These are phyloP conservation scores for Mucor ambiguus DNA, from an alignment of 371 early-diverging fungal species.

Conservation along the genomic window DNA sequence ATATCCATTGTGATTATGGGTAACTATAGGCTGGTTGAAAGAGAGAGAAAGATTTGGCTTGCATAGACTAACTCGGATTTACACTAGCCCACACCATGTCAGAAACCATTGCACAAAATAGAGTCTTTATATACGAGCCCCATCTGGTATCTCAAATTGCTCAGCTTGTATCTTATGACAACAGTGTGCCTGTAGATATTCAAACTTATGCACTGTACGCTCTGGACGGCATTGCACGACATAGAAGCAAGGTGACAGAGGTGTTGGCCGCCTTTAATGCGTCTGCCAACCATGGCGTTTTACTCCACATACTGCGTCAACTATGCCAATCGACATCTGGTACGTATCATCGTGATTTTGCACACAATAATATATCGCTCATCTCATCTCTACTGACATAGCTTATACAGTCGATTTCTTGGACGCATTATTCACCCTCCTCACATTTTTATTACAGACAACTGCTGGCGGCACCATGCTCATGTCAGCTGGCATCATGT, in stretches of 20 bases:
- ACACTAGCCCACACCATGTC: background rate
- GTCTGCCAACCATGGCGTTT: slow-evolving; percentile 89
- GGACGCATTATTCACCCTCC: slow-evolving; percentile 79
- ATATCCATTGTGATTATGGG: slow-evolving; percentile 80
- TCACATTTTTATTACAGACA: slow-evolving; percentile 73
- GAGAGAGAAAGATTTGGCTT: background rate
- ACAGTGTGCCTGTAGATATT: slow-evolving; percentile 38
- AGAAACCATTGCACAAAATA: slow-evolving; percentile 64
- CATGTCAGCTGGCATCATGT: slow-evolving; percentile 89
- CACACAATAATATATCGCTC: background rate
- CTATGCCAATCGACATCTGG: slow-evolving; percentile 8
- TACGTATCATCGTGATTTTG: background rate
- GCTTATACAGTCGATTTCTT: slow-evolving; percentile 71
- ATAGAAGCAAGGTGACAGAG: slow-evolving; percentile 74
- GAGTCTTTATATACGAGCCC: slow-evolving; percentile 85
- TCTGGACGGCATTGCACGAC: slow-evolving; percentile 82
- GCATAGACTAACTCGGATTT: background rate
- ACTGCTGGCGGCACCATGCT: slow-evolving; percentile 87
- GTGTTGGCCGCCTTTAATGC: slow-evolving; percentile 88
- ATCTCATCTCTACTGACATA: background rate
- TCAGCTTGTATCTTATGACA: slow-evolving; percentile 62
- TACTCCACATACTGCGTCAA: slow-evolving; percentile 82
- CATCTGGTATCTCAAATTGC: slow-evolving; percentile 77
- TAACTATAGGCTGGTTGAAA: slow-evolving; percentile 17
- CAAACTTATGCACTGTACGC: slow-evolving; percentile 83